phyloP scores from a whole-genome alignment of 1,284 basidiomycete genomes.

The Trametes polyzona region DNA sequence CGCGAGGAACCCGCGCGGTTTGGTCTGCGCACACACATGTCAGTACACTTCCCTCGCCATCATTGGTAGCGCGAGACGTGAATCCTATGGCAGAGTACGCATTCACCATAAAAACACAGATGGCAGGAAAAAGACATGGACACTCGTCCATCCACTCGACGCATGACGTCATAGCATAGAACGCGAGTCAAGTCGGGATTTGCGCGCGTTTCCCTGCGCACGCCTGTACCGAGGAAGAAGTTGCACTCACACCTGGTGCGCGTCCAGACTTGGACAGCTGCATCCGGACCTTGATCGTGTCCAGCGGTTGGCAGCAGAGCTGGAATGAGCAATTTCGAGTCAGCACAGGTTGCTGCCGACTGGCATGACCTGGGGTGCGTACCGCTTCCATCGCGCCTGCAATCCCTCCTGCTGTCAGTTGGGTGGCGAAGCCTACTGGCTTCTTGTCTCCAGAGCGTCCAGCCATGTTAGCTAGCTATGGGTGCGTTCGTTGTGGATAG shows the following conservation, averaged over 20 bases:
- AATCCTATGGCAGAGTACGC: no score
- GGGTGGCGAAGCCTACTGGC: slow-evolving; percentile 83
- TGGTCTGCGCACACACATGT: slow-evolving; percentile 59
- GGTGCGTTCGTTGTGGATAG: neutral
- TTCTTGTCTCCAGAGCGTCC: slow-evolving; percentile 66
- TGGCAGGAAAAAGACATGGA: neutral
- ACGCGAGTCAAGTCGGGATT: neutral
- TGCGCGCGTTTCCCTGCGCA: neutral
- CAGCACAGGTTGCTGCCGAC: no score
- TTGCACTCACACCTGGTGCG: slow-evolving; percentile 72
- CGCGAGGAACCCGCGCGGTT: slow-evolving; percentile 91
- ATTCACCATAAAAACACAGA: no score
- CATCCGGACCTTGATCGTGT: slow-evolving; percentile 99
- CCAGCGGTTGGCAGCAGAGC: slow-evolving; percentile 84
- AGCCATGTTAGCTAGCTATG: slow-evolving; percentile 42
- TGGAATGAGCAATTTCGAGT: slow-evolving; percentile 40
- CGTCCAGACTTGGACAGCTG: slow-evolving; percentile 87
- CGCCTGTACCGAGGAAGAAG: neutral
- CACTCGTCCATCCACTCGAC: neutral
- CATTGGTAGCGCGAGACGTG: no score
- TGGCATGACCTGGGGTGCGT: slow-evolving; percentile 39
- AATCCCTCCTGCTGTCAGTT: slow-evolving; percentile 89
- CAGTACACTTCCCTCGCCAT: no score
- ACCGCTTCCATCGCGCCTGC: slow-evolving; percentile 93
- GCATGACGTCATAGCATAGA: neutral